Evolutionary conservation across 176 grass and related monocot species (phyloP).

Genomic region (Hordeum marinum): DNA sequence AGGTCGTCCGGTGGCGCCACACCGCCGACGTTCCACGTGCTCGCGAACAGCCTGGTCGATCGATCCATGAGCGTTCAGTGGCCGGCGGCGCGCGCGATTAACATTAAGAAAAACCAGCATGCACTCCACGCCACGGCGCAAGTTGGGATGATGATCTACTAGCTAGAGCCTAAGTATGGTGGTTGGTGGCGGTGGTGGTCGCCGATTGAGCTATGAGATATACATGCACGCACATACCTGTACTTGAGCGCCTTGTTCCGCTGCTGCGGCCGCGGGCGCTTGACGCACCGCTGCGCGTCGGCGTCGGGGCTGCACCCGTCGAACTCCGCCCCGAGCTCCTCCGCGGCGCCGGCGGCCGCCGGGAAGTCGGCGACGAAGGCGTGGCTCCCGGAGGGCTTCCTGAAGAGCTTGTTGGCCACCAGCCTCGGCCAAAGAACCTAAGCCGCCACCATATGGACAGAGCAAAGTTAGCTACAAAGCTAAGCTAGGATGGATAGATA

Average conservation of each 20-base stretch:
- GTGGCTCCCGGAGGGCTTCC: slow-evolving; percentile 54
- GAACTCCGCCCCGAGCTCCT: slow-evolving; percentile 27
- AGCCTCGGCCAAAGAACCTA: slow-evolving; percentile 84
- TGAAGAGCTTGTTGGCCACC: slow-evolving; percentile 87
- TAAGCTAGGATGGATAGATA: not conserved
- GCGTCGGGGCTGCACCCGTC: slow-evolving; percentile 42
- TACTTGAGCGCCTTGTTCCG: slow-evolving; percentile 52
- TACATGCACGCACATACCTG: slow-evolving; percentile 44
- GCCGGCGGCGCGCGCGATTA: not conserved
- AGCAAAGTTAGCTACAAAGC: not conserved
- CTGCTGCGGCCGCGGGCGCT: slow-evolving; percentile 27
- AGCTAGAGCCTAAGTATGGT: not conserved
- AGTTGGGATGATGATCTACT: not conserved
- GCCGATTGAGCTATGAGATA: not conserved
- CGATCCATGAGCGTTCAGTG: not conserved
- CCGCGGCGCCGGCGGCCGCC: not conserved
- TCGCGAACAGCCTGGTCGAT: slow-evolving; percentile 56
- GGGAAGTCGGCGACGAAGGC: slow-evolving; percentile 70
- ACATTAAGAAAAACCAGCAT: not conserved
- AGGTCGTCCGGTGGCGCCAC: slow-evolving; percentile 57
- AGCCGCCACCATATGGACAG: not conserved
- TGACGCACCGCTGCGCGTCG: slow-evolving; percentile 31
- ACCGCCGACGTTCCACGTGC: slow-evolving; percentile 97
- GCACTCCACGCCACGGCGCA: not conserved
- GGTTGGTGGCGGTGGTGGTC: not conserved